A percentile compares a stretch with the other conserved stretches of the same genome.
Evolutionary conservation across 2,329 filamentous ascomycete genomes (phyloP).

Genomic region (Pyrenochaeta sp.): DNA sequence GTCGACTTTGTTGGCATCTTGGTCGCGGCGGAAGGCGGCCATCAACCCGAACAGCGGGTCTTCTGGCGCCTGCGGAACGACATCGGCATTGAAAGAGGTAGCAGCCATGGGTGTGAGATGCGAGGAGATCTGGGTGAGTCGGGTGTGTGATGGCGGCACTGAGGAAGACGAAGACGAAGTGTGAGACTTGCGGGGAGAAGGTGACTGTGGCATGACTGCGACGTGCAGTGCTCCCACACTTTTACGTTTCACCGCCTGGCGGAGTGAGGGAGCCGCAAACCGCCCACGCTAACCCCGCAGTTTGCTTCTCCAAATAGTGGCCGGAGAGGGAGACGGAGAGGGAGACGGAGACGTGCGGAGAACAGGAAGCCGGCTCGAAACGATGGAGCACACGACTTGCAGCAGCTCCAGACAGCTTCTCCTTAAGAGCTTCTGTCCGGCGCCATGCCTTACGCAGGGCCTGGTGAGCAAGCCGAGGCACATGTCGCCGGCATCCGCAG

Average conservation of each 20-base stretch:
- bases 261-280: conserved; percentile 23
- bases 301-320: conserved; percentile 11
- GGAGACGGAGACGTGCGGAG: conserved; percentile 22
- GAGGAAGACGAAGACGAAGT: conserved; percentile 3
- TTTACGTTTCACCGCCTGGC: conserved; percentile 35
- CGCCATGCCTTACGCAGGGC: conserved; percentile 10
- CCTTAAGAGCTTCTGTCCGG: conserved; percentile 20
- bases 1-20: conserved; percentile 83
- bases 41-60: conserved; percentile 95
- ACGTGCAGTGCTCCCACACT: conserved; percentile 22
- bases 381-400: conserved; percentile 10
- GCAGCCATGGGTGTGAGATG: conserved; percentile 73
- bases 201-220: conserved; percentile 37
- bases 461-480: conserved; percentile 37
- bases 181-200: conserved; percentile 9
- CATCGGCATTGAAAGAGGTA: conserved; percentile 77
- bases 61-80: conserved; percentile 89
- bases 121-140: conserved; percentile 66
- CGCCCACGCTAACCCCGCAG: conserved; percentile 39
- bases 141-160: conserved; percentile 39
- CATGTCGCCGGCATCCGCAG: conserved; percentile 15
- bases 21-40: conserved; percentile 84
- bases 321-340: conserved; percentile 29
- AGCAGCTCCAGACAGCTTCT: conserved; percentile 18
- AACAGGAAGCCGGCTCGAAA: conserved; percentile 16